Base-by-base conservation (phyloP, 2,329 filamentous ascomycete species). In the Blumeriella jaapii region DNA sequence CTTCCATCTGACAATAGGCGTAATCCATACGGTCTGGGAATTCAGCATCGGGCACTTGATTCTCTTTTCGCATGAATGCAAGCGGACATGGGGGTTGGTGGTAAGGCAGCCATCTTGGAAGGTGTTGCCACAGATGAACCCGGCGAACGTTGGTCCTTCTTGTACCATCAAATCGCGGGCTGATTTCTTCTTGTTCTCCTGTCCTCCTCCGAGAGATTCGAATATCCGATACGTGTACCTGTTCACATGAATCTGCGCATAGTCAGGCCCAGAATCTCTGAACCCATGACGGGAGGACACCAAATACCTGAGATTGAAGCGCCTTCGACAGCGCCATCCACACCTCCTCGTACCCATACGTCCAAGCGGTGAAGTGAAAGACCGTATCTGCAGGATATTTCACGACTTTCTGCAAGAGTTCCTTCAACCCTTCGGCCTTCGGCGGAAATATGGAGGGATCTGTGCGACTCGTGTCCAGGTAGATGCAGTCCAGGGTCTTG, bases 331-430 rank as follows among this genome's bases (percentile, higher is more conserved):
- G 60, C 0, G 84, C 80, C 39, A 86, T 64, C 86, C 86, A 95
- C 0, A 94, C 85, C 34, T 93, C 82, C 55, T 96, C 87, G 44
- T 95, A 94, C 0, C 82, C 83, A 53, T 91, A 91, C 0, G 89
- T 95, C 86, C 87, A 94, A 1, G 85, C 74, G 38, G 86, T 74
- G 29, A 96, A 69, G 55, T 93, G 82, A 50, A 94, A 95, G 1
- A 80, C 56, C 0, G 85, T 93, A 24, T 84, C 72, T 1, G 63
- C 42, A 0, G 86, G 79, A 54, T 89, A 93, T 15, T 61, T 53
- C 0, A 61, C 56, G 0, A 94, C 67, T 46, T 85, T 80, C 4
- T 63, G 59, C 1, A 95, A 51, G 0, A 95, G 66, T 51, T 94
- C 82, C 1, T 61, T 61, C 8, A 94, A 63, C 0, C 87, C 87